Conservation (phyloP, 805 yeast species). For the Saccharomycopsis guyanensis region DNA sequence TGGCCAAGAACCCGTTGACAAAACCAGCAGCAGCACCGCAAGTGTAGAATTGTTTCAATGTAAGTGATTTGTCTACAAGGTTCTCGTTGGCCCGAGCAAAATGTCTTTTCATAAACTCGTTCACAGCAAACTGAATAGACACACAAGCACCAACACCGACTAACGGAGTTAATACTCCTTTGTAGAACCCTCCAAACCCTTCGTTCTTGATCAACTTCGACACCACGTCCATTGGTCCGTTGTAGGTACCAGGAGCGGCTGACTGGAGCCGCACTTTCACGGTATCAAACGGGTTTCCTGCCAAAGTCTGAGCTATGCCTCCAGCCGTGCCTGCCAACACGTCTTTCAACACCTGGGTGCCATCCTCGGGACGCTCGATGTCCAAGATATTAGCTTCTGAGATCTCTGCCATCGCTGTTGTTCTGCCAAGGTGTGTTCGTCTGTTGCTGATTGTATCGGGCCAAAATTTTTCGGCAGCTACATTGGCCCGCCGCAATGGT, state of each 20-base stretch:
- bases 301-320: slow-evolving; percentile 90
- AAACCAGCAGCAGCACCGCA: slow-evolving; percentile 92
- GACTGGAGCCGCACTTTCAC: slow-evolving; percentile 90
- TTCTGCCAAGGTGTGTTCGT: not conserved
- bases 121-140: slow-evolving; percentile 90
- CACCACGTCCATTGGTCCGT: slow-evolving; percentile 72
- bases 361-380: slow-evolving; percentile 13
- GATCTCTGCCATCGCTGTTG: not conserved
- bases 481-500: not conserved
- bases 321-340: slow-evolving; percentile 89
- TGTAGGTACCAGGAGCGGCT: slow-evolving; percentile 67
- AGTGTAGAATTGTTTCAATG: slow-evolving; percentile 60
- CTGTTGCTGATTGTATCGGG: not conserved
- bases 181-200: slow-evolving; percentile 80
- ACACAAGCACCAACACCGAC: slow-evolving; percentile 98
- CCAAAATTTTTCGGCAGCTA: not conserved
- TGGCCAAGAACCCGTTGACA: slow-evolving; percentile 80
- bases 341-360: slow-evolving; percentile 55
- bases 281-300: slow-evolving; percentile 95
- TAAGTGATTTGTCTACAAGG: slow-evolving; percentile 33
- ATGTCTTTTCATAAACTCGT: slow-evolving; percentile 85
- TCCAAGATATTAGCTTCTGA: slow-evolving; percentile 4
- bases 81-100: slow-evolving; percentile 42
- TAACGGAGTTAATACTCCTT: slow-evolving; percentile 90
- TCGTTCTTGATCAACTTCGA: slow-evolving; percentile 65